Conservation (phyloP, 345 rosid genomes). For the Hibiscus syriacus region DNA sequence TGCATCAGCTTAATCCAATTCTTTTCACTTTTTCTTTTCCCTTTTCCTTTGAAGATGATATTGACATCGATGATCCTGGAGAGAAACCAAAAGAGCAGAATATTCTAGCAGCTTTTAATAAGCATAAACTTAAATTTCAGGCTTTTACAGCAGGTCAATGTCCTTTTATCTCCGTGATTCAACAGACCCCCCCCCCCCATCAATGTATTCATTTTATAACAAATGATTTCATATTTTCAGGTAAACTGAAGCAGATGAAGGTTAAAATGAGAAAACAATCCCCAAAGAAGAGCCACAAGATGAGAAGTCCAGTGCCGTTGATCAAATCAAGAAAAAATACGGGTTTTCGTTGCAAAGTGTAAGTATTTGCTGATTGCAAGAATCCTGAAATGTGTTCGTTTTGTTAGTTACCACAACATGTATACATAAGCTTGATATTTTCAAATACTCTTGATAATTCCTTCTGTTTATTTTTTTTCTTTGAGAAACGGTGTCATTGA, state of each 20-base stretch:
- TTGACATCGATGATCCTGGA: constrained; percentile 48
- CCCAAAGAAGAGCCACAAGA: constrained; percentile 54
- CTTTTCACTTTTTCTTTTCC: not conserved
- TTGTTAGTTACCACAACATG: not conserved
- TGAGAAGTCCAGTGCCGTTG: constrained; percentile 44
- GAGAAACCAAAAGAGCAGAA: constrained; percentile 67
- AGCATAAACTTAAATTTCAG: constrained; percentile 64
- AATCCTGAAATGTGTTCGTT: not conserved
- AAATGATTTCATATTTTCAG: constrained; percentile 20
- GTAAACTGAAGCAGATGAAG: constrained; percentile 65
- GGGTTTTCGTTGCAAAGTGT: constrained; percentile 64
- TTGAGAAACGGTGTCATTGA: not conserved
- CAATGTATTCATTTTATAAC: not conserved
- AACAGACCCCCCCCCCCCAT: not conserved
- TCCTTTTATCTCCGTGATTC: not conserved
- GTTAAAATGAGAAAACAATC: constrained; percentile 48
- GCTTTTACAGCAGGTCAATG: constrained; percentile 53
- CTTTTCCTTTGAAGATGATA: constrained; percentile 52
- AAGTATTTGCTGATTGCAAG: constrained; percentile 23
- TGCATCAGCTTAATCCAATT: not conserved
- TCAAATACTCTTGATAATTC: not conserved
- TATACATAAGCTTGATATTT: not conserved
- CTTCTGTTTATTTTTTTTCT: not conserved
- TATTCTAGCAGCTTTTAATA: constrained; percentile 51
- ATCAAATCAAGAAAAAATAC: constrained; percentile 85